Percentiles rank a stretch among this genome's conserved stretches.
Evolutionary conservation across 164 flowering plant genomes (phyloP).

Genomic region (Magnolia officinalis): DNA sequence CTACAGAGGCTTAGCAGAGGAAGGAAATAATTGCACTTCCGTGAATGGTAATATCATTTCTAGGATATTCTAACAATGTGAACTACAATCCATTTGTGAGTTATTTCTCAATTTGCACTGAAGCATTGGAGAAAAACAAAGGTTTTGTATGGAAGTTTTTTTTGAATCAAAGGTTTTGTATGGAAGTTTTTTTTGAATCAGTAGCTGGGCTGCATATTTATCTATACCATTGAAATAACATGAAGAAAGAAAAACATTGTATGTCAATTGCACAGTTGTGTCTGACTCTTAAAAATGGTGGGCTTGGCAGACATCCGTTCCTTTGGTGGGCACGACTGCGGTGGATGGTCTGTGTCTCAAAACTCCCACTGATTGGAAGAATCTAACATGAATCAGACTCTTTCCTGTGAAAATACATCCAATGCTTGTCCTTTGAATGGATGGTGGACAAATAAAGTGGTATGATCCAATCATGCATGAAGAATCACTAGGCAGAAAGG

Average conservation of each 20-base stretch:
- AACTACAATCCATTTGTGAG: neutral
- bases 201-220: neutral
- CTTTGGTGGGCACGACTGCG: neutral
- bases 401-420: no score
- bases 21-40: conserved; percentile 32
- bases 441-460: no score
- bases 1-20: conserved; percentile 69
- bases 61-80: neutral
- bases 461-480: no score
- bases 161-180: no score
- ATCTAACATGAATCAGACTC: neutral
- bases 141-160: no score
- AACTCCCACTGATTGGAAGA: neutral
- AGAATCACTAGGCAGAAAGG: no score
- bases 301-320: neutral
- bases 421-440: no score
- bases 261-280: neutral
- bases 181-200: no score
- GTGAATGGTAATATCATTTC: conserved; percentile 1
- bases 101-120: neutral
- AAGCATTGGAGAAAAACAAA: no score
- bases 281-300: neutral
- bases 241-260: neutral
- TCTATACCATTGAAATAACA: neutral
- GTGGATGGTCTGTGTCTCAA: neutral